These are phyloP conservation scores for Talaromyces sp. DNA, from an alignment of 2,329 filamentous ascomycete species.

Conservation along the genomic window DNA sequence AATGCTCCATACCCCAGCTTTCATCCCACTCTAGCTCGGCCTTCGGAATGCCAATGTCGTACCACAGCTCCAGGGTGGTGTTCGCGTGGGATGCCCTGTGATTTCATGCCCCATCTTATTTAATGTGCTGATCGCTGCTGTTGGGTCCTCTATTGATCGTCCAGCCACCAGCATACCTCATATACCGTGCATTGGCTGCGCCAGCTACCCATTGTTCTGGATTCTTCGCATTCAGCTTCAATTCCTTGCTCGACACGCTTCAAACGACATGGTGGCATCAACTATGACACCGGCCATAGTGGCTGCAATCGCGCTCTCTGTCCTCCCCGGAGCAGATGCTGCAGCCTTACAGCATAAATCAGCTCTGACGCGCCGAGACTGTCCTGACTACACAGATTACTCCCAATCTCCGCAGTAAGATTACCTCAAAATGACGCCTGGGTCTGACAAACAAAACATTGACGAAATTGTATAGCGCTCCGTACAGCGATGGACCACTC, in stretches of 20 bases:
- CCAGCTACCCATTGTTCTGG: neutral
- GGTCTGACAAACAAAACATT: neutral
- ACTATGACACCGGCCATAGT: constrained; percentile 17
- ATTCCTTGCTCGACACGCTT: neutral
- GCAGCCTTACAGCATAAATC: constrained; percentile 24
- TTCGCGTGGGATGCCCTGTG: neutral
- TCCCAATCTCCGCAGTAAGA: constrained; percentile 59
- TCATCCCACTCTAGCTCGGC: neutral
- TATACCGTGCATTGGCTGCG: neutral
- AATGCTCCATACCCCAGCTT: neutral
- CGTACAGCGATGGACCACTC: constrained; percentile 75
- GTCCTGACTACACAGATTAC: constrained; percentile 65
- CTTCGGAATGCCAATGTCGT: neutral
- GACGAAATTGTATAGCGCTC: constrained; percentile 54
- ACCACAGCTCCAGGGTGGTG: neutral
- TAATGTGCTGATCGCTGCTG: neutral
- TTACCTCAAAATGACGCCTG: neutral
- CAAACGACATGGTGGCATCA: constrained; percentile 2
- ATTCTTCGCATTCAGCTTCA: too few species aligned
- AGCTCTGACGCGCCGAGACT: constrained; percentile 45
- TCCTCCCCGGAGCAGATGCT: constrained; percentile 10
- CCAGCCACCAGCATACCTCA: too few species aligned
- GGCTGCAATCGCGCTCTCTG: constrained; percentile 13
- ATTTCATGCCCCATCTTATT: neutral
- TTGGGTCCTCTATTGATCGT: neutral